A percentile compares a stretch with the other conserved stretches of the same genome.
These are phyloP conservation scores for Geranium brycei DNA, from an alignment of 345 rosid genomes.

Conservation along the genomic window DNA sequence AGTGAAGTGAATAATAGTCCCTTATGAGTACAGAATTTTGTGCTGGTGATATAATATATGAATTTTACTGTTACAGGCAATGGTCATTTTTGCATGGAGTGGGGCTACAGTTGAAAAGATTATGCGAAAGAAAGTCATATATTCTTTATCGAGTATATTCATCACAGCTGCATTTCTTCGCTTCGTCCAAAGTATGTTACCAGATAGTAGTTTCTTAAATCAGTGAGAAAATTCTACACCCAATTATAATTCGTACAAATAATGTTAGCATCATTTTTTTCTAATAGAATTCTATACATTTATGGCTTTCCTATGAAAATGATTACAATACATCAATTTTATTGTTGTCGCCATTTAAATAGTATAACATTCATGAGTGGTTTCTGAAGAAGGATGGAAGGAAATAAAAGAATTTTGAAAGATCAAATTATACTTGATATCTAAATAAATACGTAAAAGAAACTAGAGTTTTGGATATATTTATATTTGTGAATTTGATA, in stretches of 20 bases:
- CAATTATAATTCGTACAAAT: neutral
- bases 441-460: too few relatives aligned
- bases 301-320: neutral
- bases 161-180: slow-evolving; percentile 94
- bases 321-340: neutral
- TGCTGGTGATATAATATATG: neutral
- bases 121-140: slow-evolving; percentile 50
- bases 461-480: too few relatives aligned
- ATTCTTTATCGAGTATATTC: slow-evolving; percentile 69
- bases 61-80: slow-evolving; percentile 35
- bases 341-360: neutral
- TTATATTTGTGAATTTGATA: neutral
- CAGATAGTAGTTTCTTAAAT: neutral
- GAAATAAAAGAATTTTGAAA: neutral
- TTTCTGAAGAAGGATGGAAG: neutral
- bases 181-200: slow-evolving; percentile 59
- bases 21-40: neutral
- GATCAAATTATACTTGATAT: neutral
- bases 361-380: neutral
- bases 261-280: too few relatives aligned
- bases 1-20: neutral
- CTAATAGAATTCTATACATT: neutral
- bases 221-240: neutral
- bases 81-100: slow-evolving; percentile 75
- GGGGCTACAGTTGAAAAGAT: slow-evolving; percentile 44